Evolutionary conservation across 495 filamentous ascomycete genomes (phyloP).

Genomic region (Beverwykella pulmonaria): DNA sequence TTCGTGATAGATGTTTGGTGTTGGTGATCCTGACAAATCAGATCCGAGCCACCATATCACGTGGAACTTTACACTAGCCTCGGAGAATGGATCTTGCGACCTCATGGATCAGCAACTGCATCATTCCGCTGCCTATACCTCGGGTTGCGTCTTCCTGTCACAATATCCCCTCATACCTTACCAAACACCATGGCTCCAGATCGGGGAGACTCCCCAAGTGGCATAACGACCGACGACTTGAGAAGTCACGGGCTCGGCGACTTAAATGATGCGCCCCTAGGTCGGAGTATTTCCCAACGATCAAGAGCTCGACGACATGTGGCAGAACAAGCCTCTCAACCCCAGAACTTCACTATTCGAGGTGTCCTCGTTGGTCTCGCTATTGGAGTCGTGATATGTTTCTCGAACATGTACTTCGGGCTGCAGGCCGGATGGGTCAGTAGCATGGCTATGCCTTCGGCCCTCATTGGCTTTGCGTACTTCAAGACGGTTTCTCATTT

Average conservation of each 20-base stretch:
- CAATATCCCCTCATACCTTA: neutral
- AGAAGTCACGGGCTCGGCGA: slow-evolving; percentile 15
- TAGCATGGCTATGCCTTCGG: slow-evolving; percentile 89
- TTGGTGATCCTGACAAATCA: slow-evolving; percentile 31
- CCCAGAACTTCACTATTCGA: slow-evolving; percentile 77
- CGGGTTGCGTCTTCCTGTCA: neutral
- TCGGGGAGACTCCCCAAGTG: slow-evolving; percentile 20
- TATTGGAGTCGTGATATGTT: slow-evolving; percentile 87
- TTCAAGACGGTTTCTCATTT: slow-evolving; percentile 78
- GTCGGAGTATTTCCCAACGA: neutral
- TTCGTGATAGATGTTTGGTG: slow-evolving; percentile 7
- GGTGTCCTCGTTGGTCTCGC: slow-evolving; percentile 77
- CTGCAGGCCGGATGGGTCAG: slow-evolving; percentile 93
- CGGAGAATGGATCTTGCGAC: slow-evolving; percentile 17
- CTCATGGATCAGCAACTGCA: neutral
- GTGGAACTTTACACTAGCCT: slow-evolving; percentile 5
- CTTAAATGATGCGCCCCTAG: slow-evolving; percentile 1
- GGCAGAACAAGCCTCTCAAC: slow-evolving; percentile 37
- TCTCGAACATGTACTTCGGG: slow-evolving; percentile 97
- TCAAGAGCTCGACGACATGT: slow-evolving; percentile 21
- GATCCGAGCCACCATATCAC: slow-evolving; percentile 4
- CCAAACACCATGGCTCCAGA: slow-evolving; percentile 31
- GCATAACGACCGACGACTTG: neutral
- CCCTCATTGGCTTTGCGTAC: slow-evolving; percentile 92
- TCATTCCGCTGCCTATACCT: neutral